phyloP scores from a whole-genome alignment of 2,329 filamentous ascomycete species.

The Fusarium sp. region DNA sequence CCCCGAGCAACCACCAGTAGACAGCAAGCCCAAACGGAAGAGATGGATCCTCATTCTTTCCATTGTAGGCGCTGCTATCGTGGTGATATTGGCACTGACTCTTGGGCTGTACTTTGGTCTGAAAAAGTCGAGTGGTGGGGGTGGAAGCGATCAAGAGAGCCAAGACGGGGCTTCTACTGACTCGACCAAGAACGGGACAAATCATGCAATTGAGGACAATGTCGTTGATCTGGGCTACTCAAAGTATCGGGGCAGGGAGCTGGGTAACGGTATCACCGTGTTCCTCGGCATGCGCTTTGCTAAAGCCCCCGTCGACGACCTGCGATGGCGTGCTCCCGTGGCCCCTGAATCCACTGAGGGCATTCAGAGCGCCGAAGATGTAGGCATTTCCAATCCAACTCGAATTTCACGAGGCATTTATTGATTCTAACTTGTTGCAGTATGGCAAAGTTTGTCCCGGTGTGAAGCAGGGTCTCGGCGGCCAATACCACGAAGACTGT shows the following conservation, averaged over 20 bases:
- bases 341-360: constrained; percentile 51
- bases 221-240: constrained; percentile 58
- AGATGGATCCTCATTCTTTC: constrained; percentile 28
- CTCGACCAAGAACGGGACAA: constrained; percentile 7
- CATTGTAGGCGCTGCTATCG: background rate
- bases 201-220: constrained; percentile 1
- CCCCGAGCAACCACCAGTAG: background rate
- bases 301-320: constrained; percentile 60
- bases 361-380: constrained; percentile 52
- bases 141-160: background rate
- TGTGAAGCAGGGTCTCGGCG: constrained; percentile 44
- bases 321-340: constrained; percentile 63
- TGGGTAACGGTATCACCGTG: constrained; percentile 55
- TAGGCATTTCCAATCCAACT: constrained; percentile 31
- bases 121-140: constrained; percentile 26
- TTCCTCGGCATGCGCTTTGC: constrained; percentile 65
- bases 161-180: background rate
- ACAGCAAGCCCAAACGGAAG: constrained; percentile 13
- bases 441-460: constrained; percentile 60
- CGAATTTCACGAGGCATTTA: no score
- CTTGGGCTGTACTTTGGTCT: constrained; percentile 40
- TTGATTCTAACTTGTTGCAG: constrained; percentile 40
- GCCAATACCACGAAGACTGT: constrained; percentile 56
- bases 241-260: constrained; percentile 55
- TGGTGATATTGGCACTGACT: constrained; percentile 28